Base-by-base conservation (phyloP, 164 flowering plant species). In the Berberis vulgaris region DNA sequence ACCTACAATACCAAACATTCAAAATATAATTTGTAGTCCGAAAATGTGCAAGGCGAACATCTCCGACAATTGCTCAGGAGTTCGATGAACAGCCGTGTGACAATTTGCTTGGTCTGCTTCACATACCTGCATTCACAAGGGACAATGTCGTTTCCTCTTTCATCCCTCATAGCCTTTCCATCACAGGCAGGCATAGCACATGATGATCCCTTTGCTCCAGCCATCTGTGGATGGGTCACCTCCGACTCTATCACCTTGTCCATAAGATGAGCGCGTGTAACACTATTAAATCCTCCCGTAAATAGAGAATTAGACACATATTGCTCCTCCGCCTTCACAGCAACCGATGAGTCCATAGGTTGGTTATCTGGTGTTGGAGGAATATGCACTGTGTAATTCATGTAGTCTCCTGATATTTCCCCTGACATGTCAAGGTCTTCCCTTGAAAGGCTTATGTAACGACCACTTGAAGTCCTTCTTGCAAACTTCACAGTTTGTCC, bases 341-440 rank as follows among this genome's bases (percentile, higher is more conserved):
- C 88, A n/a, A 84, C 84, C 5, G 85, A 77, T 41, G 60, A 40
- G 26, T 82, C 87, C 92, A 81, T 84, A 0, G 93, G 93, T 60
- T 87, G 89, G 59, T 87, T 84, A 64, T 87, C 93, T 0, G 93
- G 93, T 5, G 93, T 84, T 0, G 85, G 73, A 58, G 93, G 89
- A 65, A 87, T 83, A 62, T 87, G 93, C 2, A 87, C 93, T 1
- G 89, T 84, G 68, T 87, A 87, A 69, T 87, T 83, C 73, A 69
- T 80, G 65, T 77, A 87, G 60, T 87, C 89, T 6, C 82, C 86
- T 1, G 84, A 62, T n/a, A 82, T 3, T 49, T 87, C 93, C 4
- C 86, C 88, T 0, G 93, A 83, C 83, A 84, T 76, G 62, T 87
- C 93, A 7, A 87, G 70, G 57, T 83, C 89, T 0, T 85, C 93